Evolutionary conservation across 208 protist species (phyloP).

Genomic region (Leishmania martiniquensis): DNA sequence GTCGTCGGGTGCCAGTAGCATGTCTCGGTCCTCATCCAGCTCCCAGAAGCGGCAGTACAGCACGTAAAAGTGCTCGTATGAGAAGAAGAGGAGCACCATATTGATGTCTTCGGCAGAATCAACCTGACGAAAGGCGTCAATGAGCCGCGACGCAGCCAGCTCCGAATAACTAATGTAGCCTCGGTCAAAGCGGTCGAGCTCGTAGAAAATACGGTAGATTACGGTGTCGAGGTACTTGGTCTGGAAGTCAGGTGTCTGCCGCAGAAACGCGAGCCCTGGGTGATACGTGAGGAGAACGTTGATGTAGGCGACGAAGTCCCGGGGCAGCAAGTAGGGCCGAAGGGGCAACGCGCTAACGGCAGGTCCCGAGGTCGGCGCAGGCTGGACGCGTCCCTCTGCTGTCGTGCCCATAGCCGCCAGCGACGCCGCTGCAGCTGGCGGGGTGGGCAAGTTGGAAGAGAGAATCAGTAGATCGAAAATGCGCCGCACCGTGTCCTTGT

Average conservation of each 20-base stretch:
- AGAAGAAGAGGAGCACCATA: conserved; percentile 95
- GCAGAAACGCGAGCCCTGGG: conserved; percentile 94
- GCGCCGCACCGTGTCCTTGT: conserved; percentile 69
- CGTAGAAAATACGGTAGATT: conserved; percentile 96
- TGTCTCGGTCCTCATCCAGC: conserved; percentile 96
- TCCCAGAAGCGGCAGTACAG: conserved; percentile 99
- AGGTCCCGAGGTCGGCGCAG: neutral
- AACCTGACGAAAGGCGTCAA: conserved; percentile 82
- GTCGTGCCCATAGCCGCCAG: conserved; percentile 10
- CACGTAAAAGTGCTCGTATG: conserved; percentile 99
- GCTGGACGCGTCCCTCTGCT: conserved; percentile 7
- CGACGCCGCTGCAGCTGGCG: conserved; percentile 18
- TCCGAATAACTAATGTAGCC: conserved; percentile 84
- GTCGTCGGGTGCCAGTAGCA: conserved; percentile 88
- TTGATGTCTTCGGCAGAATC: conserved; percentile 93
- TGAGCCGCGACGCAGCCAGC: conserved; percentile 70
- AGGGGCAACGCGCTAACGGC: conserved; percentile 16
- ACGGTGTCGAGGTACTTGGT: conserved; percentile 95
- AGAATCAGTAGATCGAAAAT: conserved; percentile 85
- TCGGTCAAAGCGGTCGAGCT: conserved; percentile 84
- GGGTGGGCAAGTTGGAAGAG: conserved; percentile 40
- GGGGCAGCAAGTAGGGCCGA: conserved; percentile 57
- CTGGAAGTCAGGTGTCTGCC: conserved; percentile 95
- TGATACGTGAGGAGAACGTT: conserved; percentile 85
- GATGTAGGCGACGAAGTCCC: conserved; percentile 85